Evolutionary conservation across 2,329 filamentous ascomycete species (phyloP), one percentile per base, ranked within the genome.

Genomic region (Knufia petricola): DNA sequence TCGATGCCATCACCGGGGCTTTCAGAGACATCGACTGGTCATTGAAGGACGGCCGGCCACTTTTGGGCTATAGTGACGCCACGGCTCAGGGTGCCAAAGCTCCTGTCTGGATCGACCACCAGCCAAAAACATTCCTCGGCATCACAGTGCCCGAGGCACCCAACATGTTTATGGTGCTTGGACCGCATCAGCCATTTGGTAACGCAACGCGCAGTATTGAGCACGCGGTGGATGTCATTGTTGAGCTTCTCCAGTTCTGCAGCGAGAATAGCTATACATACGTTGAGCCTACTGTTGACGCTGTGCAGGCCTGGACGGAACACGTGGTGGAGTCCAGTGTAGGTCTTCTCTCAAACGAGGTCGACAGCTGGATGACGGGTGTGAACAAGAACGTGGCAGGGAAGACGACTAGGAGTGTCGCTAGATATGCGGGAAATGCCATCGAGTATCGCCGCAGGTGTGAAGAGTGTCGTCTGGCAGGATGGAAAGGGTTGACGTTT

Each of bases 311-410:
- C 10, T 75, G 72, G 72, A 72, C 68, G 0, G 59, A 71, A 31
- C 73, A 76, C 61, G 74, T 77, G 1, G 59, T 68, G 20, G 63
- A 71, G 2, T 72, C 69, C 45, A 66, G 68, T 0, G 58, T 68
- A 26, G 73, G 73, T 0, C 50, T 70, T 6, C 53, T 77, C 19
- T 63, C 66, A 0, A 72, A 70, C 49, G 66, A 74, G 51, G 69
- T 75, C 0, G 73, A 77, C 51, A 69, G 66, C 1, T 77, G 74
- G 74, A 75, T 76, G 72, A 77, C 73, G 1, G 74, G 74, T 1
- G 69, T 77, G 1, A 77, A 77, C 53, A 72, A 65, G 53, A 75
- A 76, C 50, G 56, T 76, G 31, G 60, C 63, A n/a, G 61, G 66
- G 30, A 74, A 74, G 61, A 64, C 69, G 53, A 67, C 65, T 52